phyloP scores from a whole-genome alignment of 305 asterid species.

The Nicotiana rustica region DNA sequence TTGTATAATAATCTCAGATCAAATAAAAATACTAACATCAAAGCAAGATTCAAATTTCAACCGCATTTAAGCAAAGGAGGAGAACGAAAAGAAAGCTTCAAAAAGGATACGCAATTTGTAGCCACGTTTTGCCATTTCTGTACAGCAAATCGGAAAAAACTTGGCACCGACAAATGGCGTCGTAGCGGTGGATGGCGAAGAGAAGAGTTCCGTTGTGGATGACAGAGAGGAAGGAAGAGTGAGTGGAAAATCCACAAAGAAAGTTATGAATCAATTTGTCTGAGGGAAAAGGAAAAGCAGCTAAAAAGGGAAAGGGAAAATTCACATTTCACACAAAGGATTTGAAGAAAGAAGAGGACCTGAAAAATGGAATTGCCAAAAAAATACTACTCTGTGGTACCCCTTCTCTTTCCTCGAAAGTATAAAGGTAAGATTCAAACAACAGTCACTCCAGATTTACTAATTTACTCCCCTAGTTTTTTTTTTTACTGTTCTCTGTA shows the following conservation, averaged over 20 bases:
- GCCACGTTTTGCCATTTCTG: constrained; percentile 82
- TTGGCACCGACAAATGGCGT: constrained; percentile 31
- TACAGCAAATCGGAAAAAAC: not conserved
- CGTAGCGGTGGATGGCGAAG: constrained; percentile 35
- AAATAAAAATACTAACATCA: not conserved
- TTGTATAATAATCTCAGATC: not conserved
- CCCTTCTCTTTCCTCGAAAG: not conserved
- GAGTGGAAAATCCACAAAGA: constrained; percentile 32
- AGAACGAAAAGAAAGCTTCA: constrained; percentile 8
- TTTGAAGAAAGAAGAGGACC: constrained; percentile 31
- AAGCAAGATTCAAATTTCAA: constrained; percentile 27
- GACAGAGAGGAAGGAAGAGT: not conserved
- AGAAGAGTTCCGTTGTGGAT: not conserved
- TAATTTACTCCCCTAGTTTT: not conserved
- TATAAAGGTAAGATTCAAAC: not conserved
- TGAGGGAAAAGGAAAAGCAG: not conserved
- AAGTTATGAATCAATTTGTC: constrained; percentile 36
- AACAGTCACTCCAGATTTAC: not conserved
- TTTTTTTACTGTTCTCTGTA: not conserved
- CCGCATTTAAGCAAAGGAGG: not conserved
- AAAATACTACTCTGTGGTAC: not conserved
- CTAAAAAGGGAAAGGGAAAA: constrained; percentile 13
- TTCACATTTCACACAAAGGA: not conserved
- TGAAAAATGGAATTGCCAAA: not conserved
- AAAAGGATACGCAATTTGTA: constrained; percentile 96